Conservation (phyloP, 2,329 filamentous ascomycete species). For the Fusarium agapanthi region DNA sequence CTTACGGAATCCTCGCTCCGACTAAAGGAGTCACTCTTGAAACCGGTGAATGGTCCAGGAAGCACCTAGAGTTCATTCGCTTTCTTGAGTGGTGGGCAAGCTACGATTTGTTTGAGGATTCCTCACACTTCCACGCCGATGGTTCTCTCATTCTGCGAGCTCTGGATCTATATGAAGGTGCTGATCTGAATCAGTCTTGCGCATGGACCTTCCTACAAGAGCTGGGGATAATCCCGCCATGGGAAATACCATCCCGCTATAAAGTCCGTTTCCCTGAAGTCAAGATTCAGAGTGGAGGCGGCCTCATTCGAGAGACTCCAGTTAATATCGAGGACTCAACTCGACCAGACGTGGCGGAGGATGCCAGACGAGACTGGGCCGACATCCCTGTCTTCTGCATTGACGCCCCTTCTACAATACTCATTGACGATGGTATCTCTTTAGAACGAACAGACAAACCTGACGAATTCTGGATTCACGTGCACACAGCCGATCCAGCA, state of each 20-base stretch:
- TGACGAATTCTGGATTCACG: constrained; percentile 75
- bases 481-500: constrained; percentile 82
- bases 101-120: constrained; percentile 60
- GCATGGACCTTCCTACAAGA: constrained; percentile 77
- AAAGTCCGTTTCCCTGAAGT: constrained; percentile 63
- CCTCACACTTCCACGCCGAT: constrained; percentile 65
- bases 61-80: constrained; percentile 61
- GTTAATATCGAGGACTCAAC: constrained; percentile 46
- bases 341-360: constrained; percentile 55
- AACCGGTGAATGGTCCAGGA: constrained; percentile 42
- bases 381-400: constrained; percentile 75
- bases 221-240: constrained; percentile 74
- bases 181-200: constrained; percentile 53
- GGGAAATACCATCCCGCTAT: constrained; percentile 74
- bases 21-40: constrained; percentile 34
- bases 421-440: constrained; percentile 84
- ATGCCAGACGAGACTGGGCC: constrained; percentile 66
- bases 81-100: constrained; percentile 77
- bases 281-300: constrained; percentile 53
- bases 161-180: constrained; percentile 65
- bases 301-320: constrained; percentile 50
- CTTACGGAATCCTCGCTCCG: constrained; percentile 55
- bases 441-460: constrained; percentile 65
- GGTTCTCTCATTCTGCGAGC: constrained; percentile 72
- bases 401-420: constrained; percentile 69